Percentiles rank a stretch among this genome's conserved stretches.
These are phyloP conservation scores for Fusarium verticillioides DNA, from an alignment of 2,329 filamentous ascomycete genomes.

Conservation along the genomic window DNA sequence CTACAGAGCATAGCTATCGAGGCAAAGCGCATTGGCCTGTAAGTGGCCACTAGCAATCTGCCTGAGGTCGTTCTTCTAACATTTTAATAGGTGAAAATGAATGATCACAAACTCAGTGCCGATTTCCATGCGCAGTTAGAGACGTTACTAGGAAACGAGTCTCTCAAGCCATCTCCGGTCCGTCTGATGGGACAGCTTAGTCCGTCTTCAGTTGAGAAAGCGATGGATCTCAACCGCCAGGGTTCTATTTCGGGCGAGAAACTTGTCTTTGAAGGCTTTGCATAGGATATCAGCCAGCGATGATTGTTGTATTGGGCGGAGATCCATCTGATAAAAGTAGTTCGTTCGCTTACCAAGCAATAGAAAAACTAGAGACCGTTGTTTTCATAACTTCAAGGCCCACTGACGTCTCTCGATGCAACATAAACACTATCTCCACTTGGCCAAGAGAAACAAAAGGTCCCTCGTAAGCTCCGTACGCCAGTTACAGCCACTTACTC, in stretches of 20 bases:
- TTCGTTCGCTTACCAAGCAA: not conserved
- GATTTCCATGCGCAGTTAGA: slow-evolving; percentile 1
- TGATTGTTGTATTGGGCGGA: not conserved
- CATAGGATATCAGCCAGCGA: fast-evolving
- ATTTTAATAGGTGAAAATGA: slow-evolving; percentile 16
- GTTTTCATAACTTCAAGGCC: not conserved
- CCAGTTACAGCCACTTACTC: not conserved
- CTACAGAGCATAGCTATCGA: slow-evolving; percentile 53
- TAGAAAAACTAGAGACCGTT: not conserved
- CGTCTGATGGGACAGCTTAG: slow-evolving; percentile 7
- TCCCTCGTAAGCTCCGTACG: not conserved
- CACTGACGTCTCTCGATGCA: not conserved
- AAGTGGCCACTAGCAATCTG: slow-evolving; percentile 3
- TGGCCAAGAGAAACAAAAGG: slow-evolving; percentile 24
- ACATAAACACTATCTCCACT: not conserved
- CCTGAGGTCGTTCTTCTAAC: not conserved
- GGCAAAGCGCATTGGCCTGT: slow-evolving; percentile 52
- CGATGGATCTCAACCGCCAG: slow-evolving; percentile 24
- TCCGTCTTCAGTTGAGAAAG: not conserved
- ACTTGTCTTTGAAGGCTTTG: slow-evolving; percentile 8
- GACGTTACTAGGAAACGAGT: not conserved
- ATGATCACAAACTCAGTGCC: slow-evolving; percentile 18
- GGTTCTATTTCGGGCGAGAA: slow-evolving; percentile 30
- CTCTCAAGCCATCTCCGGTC: not conserved
- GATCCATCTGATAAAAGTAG: not conserved